Percentiles rank a stretch among this genome's conserved stretches.
phyloP scores from a whole-genome alignment of 331 rosid genomes.

The Acacia pycnantha region DNA sequence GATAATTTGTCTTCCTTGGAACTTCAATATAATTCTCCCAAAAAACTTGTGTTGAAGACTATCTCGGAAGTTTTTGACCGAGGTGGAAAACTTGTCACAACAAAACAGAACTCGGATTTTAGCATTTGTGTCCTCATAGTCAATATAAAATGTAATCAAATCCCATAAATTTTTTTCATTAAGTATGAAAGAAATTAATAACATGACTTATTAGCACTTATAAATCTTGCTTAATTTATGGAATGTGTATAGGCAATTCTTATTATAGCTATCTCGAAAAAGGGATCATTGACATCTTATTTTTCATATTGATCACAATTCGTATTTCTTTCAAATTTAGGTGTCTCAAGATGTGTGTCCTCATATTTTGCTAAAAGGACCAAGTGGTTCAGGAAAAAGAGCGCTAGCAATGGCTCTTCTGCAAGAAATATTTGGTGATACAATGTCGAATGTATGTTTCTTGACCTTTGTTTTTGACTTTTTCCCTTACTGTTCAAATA shows the following conservation, averaged over 20 bases:
- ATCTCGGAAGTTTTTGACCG: background rate
- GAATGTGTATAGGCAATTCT: background rate
- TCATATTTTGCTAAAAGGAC: conserved; percentile 74
- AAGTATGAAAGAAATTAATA: background rate
- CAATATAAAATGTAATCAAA: background rate
- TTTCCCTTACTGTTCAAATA: background rate
- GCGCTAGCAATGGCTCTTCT: conserved; percentile 72
- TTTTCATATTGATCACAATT: background rate
- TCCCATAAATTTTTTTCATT: background rate
- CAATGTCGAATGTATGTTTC: conserved; percentile 63
- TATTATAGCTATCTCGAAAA: background rate
- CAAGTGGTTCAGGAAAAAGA: conserved; percentile 73
- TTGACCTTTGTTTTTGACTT: background rate
- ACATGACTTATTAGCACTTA: background rate
- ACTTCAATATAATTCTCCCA: too few relatives aligned
- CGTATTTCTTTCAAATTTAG: conserved; percentile 36
- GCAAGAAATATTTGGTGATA: conserved; percentile 70
- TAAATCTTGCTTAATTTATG: background rate
- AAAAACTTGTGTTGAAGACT: background rate
- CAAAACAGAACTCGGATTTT: background rate
- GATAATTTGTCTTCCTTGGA: too few relatives aligned
- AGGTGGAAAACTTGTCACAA: background rate
- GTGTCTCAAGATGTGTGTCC: conserved; percentile 56
- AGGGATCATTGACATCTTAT: background rate
- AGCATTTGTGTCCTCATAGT: background rate